phyloP scores from a whole-genome alignment of 345 rosid genomes.

The Ceriops zippeliana region DNA sequence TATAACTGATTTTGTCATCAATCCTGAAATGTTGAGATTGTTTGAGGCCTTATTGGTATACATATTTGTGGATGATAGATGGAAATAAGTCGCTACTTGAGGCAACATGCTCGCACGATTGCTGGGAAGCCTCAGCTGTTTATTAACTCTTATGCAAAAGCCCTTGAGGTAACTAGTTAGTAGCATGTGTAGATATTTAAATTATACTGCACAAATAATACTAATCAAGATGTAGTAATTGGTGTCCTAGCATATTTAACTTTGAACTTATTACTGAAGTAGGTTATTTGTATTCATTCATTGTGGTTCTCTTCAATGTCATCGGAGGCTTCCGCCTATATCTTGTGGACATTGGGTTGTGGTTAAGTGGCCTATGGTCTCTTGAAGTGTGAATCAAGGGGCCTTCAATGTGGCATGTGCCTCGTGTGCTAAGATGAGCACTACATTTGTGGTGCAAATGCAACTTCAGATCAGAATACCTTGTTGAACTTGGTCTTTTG shows the following conservation, averaged over 20 bases:
- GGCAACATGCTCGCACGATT: slow-evolving; percentile 94
- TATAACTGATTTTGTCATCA: slow-evolving; percentile 3
- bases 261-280: background rate
- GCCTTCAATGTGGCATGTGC: too few relatives aligned
- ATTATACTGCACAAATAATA: background rate
- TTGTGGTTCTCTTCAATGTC: background rate
- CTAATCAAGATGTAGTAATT: too few relatives aligned
- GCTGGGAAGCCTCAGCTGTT: slow-evolving; percentile 96
- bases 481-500: too few relatives aligned
- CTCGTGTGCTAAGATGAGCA: too few relatives aligned
- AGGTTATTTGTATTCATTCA: background rate
- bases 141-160: slow-evolving; percentile 96
- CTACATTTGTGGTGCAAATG: too few relatives aligned
- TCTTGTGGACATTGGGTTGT: too few relatives aligned
- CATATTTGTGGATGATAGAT: slow-evolving; percentile 49
- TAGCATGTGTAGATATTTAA: background rate
- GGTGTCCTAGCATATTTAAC: background rate
- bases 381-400: too few relatives aligned
- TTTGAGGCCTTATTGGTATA: slow-evolving; percentile 8
- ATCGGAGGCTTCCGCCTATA: too few relatives aligned
- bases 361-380: too few relatives aligned
- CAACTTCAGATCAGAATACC: too few relatives aligned
- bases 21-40: background rate
- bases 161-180: slow-evolving; percentile 67
- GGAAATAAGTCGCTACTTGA: slow-evolving; percentile 89